Evolutionary conservation across 306 rosid genomes (phyloP).

Genomic region (Lotus japonicus): DNA sequence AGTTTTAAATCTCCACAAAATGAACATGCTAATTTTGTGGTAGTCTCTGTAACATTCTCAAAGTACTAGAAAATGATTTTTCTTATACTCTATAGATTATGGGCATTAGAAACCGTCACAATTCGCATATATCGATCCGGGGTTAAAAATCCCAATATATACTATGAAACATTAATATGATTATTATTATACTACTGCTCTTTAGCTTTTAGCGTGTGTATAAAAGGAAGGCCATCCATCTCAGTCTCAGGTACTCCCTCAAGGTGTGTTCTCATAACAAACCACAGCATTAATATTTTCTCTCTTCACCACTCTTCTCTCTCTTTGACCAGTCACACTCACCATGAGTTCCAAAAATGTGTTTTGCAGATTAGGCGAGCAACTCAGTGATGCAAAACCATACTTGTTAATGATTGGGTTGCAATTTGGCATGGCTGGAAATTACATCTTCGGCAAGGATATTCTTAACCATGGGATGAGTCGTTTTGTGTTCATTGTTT

Average conservation of each 20-base stretch:
- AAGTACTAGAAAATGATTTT: too few relatives aligned
- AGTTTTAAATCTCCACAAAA: too few relatives aligned
- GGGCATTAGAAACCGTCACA: too few relatives aligned
- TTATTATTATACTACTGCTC: not conserved
- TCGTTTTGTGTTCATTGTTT: constrained; percentile 58
- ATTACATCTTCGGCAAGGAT: constrained; percentile 52
- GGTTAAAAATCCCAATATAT: too few relatives aligned
- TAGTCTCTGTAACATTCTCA: too few relatives aligned
- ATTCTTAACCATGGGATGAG: constrained; percentile 58
- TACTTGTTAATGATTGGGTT: constrained; percentile 48
- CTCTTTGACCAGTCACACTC: not conserved
- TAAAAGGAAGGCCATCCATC: constrained; percentile 14
- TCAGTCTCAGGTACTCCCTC: not conserved
- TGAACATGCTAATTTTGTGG: too few relatives aligned
- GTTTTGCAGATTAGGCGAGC: not conserved
- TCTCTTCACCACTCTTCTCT: constrained; percentile 1
- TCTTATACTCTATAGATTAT: too few relatives aligned
- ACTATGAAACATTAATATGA: too few relatives aligned
- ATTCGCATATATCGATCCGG: too few relatives aligned
- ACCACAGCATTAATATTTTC: too few relatives aligned
- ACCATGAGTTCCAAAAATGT: not conserved
- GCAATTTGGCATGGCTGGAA: constrained; percentile 64
- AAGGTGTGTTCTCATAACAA: not conserved
- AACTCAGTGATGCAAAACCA: constrained; percentile 44
- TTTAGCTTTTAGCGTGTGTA: not conserved